These are phyloP conservation scores for Phellinidium pouzarii DNA, from an alignment of 1,284 basidiomycete genomes.

Conservation along the genomic window DNA sequence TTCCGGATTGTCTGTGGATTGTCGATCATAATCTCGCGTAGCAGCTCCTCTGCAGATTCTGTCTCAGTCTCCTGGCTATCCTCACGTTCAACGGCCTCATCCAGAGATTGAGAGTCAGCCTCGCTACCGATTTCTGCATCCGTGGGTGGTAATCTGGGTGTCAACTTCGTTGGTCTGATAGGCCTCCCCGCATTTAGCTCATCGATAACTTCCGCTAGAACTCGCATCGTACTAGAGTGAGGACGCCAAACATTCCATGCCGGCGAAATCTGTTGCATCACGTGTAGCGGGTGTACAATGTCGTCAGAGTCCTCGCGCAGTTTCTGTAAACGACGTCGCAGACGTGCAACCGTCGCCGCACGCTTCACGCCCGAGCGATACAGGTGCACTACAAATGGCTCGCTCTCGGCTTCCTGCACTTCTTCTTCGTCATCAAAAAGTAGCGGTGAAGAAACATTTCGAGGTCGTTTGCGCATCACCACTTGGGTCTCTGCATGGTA, in stretches of 20 bases:
- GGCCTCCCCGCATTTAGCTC: slow-evolving; percentile 46
- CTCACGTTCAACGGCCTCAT: neutral
- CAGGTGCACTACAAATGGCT: slow-evolving; percentile 6
- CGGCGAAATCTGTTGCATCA: slow-evolving; percentile 57
- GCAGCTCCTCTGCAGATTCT: slow-evolving; percentile 9
- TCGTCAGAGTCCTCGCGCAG: neutral
- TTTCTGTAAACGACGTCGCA: neutral
- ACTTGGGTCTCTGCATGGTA: slow-evolving; percentile 36
- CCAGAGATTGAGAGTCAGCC: slow-evolving; percentile 16
- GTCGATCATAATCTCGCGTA: neutral
- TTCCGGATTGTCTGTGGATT: slow-evolving; percentile 1
- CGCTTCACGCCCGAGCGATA: neutral
- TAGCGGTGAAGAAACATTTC: slow-evolving; percentile 39
- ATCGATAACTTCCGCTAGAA: slow-evolving; percentile 39
- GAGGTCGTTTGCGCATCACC: slow-evolving; percentile 29
- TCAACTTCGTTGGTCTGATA: slow-evolving; percentile 35
- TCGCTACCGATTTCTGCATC: neutral
- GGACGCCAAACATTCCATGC: slow-evolving; percentile 60
- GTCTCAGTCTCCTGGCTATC: neutral
- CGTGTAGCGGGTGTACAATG: slow-evolving; percentile 50
- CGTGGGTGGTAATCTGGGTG: neutral
- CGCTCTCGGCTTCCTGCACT: slow-evolving; percentile 13
- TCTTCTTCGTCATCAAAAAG: slow-evolving; percentile 34
- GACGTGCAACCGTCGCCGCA: neutral
- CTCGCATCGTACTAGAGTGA: slow-evolving; percentile 42